A percentile compares a stretch with the other conserved stretches of the same genome.
Conservation (phyloP, 306 rosid genomes). For the Mucuna pruriens region DNA sequence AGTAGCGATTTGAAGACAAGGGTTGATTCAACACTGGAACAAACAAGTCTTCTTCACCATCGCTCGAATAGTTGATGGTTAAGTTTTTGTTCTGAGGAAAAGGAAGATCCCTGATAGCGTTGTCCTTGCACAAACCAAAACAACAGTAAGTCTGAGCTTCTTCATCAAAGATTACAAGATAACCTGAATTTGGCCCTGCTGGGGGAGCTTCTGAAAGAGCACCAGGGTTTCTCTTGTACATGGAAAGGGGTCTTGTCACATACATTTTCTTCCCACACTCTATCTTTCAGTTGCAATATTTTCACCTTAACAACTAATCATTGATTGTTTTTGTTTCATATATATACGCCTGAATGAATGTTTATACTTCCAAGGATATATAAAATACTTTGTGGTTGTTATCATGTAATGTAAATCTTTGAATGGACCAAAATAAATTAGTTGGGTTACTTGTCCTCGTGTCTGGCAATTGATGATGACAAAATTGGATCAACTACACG, state of each 20-base stretch:
- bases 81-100: conserved; percentile 53
- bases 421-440: not conserved
- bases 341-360: not conserved
- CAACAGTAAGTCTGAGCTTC: conserved; percentile 32
- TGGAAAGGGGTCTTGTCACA: conserved; percentile 48
- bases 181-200: conserved; percentile 46
- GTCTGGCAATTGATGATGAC: not conserved
- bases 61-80: not conserved
- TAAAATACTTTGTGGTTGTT: not conserved
- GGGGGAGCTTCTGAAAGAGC: conserved; percentile 40
- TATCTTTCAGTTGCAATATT: not conserved
- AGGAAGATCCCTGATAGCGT: conserved; percentile 36
- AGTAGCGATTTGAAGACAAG: conserved; percentile 57
- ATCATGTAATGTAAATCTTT: not conserved
- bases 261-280: conserved; percentile 35
- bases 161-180: conserved; percentile 47
- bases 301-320: not conserved
- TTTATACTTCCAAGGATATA: not conserved
- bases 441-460: not conserved
- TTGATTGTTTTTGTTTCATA: not conserved
- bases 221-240: conserved; percentile 35
- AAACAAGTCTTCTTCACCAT: conserved; percentile 46
- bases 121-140: conserved; percentile 32
- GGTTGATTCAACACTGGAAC: conserved; percentile 73
- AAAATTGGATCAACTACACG: too few species aligned